These are phyloP conservation scores for Colletotrichum tropicale DNA, from an alignment of 2,329 filamentous ascomycete species.

Conservation along the genomic window DNA sequence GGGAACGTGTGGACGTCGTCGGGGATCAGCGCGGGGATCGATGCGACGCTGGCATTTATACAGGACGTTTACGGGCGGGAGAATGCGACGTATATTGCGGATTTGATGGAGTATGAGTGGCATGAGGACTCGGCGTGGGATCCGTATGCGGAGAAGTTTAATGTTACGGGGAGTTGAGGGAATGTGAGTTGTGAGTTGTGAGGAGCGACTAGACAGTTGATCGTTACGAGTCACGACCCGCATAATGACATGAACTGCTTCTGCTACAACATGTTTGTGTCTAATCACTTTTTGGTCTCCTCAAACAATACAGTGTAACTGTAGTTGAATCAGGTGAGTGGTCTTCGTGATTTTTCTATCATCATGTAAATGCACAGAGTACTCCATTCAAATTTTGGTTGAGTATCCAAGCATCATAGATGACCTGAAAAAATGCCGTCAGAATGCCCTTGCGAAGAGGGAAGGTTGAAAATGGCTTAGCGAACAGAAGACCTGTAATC, in stretches of 20 bases:
- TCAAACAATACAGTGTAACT: rapidly evolving
- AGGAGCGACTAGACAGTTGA: not conserved
- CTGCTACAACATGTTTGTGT: rapidly evolving
- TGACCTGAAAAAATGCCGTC: not conserved
- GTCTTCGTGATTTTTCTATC: not conserved
- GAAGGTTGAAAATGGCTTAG: rapidly evolving
- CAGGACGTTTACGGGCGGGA: slow-evolving; percentile 56
- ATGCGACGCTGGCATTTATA: slow-evolving; percentile 64
- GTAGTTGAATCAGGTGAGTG: not conserved
- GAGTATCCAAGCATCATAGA: not conserved
- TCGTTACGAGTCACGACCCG: not conserved
- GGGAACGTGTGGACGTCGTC: slow-evolving; percentile 64
- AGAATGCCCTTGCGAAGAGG: not conserved
- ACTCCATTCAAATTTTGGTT: not conserved
- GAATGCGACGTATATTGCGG: slow-evolving; percentile 50
- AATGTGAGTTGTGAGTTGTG: not conserved
- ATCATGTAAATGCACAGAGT: not conserved
- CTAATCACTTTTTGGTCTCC: not conserved
- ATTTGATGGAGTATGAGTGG: slow-evolving; percentile 62
- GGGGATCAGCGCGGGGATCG: slow-evolving; percentile 65
- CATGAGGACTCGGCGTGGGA: slow-evolving; percentile 54
- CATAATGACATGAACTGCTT: not conserved
- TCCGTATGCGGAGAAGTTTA: slow-evolving; percentile 40
- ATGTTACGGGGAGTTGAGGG: not conserved
- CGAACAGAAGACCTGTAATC: rapidly evolving